Evolutionary conservation across 1,139 yeast species (phyloP).

Genomic region (Debaryomyces coudertii): DNA sequence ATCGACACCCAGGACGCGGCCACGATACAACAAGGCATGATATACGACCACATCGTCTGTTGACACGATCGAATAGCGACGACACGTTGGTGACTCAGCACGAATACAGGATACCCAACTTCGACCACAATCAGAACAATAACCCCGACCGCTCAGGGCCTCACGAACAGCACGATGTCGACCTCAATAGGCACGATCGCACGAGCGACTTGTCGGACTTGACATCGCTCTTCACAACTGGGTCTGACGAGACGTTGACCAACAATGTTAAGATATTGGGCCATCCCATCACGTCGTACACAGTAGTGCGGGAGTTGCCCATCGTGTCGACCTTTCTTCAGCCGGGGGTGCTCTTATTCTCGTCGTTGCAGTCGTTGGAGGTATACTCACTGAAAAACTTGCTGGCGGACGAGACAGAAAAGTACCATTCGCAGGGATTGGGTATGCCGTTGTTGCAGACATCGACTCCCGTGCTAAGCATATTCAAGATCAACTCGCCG

Average conservation of each 20-base stretch:
- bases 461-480: constrained; percentile 31
- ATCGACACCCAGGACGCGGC: neutral
- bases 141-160: too few relatives aligned
- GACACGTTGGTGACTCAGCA: constrained; percentile 7
- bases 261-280: constrained; percentile 28
- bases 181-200: neutral
- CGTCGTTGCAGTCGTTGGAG: constrained; percentile 23
- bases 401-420: constrained; percentile 6
- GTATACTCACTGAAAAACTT: constrained; percentile 14
- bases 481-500: constrained; percentile 39
- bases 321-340: constrained; percentile 33
- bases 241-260: constrained; percentile 35
- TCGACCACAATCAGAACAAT: neutral
- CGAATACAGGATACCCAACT: neutral
- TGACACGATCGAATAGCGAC: constrained; percentile 3
- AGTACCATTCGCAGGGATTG: constrained; percentile 6
- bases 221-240: constrained; percentile 24
- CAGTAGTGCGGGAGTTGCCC: constrained; percentile 28
- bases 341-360: constrained; percentile 32
- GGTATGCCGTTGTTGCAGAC: constrained; percentile 30
- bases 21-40: neutral
- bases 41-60: neutral
- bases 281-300: constrained; percentile 23
- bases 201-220: constrained; percentile 19
- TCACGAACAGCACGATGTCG: neutral